phyloP scores from a whole-genome alignment of 352 stramenopile species.

The Globisporangium yorkense region DNA sequence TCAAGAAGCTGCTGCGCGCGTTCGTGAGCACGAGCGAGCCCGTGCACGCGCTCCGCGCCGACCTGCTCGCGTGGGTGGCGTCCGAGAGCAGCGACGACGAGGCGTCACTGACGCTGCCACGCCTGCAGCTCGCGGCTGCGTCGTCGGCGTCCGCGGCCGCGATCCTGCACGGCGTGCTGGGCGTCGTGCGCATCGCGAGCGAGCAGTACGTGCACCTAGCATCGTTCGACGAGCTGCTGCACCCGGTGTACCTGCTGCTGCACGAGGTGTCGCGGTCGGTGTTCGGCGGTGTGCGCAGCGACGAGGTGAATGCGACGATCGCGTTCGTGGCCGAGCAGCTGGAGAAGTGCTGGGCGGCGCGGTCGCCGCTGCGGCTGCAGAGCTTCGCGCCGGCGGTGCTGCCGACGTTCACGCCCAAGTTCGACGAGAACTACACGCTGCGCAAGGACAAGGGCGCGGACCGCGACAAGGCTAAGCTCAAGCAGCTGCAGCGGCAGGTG shows the following conservation, averaged over 20 bases:
- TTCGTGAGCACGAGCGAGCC: constrained; percentile 25
- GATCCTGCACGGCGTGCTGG: constrained; percentile 42
- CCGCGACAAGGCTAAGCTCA: constrained; percentile 76
- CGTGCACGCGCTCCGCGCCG: constrained; percentile 39
- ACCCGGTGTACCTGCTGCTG: constrained; percentile 62
- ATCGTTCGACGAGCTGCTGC: constrained; percentile 74
- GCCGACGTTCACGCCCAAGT: constrained; percentile 85
- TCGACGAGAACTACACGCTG: constrained; percentile 89
- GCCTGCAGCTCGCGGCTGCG: constrained; percentile 29
- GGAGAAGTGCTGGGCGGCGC: constrained; percentile 34
- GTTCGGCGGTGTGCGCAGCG: constrained; percentile 16
- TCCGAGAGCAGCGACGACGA: constrained; percentile 5
- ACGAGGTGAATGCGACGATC: constrained; percentile 45
- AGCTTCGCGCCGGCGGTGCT: constrained; percentile 61
- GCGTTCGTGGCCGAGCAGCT: constrained; percentile 40
- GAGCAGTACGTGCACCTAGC: constrained; percentile 56
- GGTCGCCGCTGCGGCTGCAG: constrained; percentile 68
- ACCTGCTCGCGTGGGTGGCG: constrained; percentile 37
- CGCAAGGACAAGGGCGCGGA: constrained; percentile 88
- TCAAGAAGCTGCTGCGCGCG: constrained; percentile 45
- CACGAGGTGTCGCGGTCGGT: constrained; percentile 45
- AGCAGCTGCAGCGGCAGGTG: constrained; percentile 93
- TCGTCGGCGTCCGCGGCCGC: constrained; percentile 38
- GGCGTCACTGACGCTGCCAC: constrained; percentile 21
- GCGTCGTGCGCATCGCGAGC: constrained; percentile 34